phyloP scores from a whole-genome alignment of 2,329 filamentous ascomycete genomes.

The Sporothrix brasiliensis region DNA sequence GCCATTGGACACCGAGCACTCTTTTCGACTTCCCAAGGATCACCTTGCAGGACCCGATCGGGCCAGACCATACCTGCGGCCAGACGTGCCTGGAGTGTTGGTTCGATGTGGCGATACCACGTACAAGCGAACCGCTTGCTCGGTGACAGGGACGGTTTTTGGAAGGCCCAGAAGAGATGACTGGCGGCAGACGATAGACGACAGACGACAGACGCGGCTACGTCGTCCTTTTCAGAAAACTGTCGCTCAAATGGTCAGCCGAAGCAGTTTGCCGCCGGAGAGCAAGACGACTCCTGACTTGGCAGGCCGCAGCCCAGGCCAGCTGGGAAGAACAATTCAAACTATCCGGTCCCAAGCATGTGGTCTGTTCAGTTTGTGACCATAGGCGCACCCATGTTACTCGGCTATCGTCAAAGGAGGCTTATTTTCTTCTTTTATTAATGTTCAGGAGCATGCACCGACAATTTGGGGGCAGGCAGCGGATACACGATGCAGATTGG shows the following conservation, averaged over 20 bases:
- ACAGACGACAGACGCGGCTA: not conserved
- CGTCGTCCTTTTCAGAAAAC: not conserved
- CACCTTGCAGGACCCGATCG: conserved; percentile 10
- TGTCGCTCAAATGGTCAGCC: not conserved
- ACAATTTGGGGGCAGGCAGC: not conserved
- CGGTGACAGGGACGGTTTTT: conserved; percentile 1
- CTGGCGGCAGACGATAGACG: not conserved
- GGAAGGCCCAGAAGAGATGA: not conserved
- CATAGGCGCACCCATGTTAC: not conserved
- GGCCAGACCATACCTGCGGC: conserved; percentile 5
- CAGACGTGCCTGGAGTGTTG: conserved; percentile 4
- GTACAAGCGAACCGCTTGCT: not conserved
- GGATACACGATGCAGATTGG: not conserved
- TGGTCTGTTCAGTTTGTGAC: not conserved
- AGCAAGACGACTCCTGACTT: not conserved
- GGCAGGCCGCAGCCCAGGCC: not conserved
- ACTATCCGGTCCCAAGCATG: not conserved
- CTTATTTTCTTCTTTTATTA: not conserved
- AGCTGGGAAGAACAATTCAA: not conserved
- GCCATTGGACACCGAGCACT: not conserved
- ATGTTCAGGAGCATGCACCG: not conserved
- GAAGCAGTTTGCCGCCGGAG: conserved; percentile 7
- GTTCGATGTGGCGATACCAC: not conserved
- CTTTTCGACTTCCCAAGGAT: conserved; percentile 3
- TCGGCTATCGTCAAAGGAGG: not conserved